phyloP scores from a whole-genome alignment of 2,329 filamentous ascomycete species.

The Hymenoscyphus linearis region DNA sequence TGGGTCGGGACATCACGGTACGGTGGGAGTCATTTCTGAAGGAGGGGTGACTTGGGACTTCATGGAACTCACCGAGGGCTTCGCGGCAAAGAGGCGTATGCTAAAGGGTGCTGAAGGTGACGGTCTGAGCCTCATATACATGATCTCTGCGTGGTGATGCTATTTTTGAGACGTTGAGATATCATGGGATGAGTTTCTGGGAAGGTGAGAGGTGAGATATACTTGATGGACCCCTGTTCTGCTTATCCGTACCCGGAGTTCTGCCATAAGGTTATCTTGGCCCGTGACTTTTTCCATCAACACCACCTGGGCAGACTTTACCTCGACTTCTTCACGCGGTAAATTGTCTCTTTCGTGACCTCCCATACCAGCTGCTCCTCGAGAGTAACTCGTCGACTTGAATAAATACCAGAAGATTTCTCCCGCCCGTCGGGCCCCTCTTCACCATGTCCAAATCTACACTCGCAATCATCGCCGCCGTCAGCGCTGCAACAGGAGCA shows the following conservation, averaged over 20 bases:
- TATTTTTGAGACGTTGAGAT: neutral
- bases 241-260: neutral
- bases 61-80: too few species aligned
- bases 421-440: constrained; percentile 3
- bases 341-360: constrained; percentile 22
- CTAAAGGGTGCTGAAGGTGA: neutral
- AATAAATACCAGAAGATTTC: constrained; percentile 18
- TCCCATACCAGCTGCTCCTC: constrained; percentile 12
- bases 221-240: neutral
- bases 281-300: constrained; percentile 22
- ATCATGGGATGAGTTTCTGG: neutral
- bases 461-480: constrained; percentile 67
- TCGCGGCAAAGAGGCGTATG: neutral
- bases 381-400: neutral
- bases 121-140: neutral
- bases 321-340: constrained; percentile 18
- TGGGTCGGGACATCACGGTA: neutral
- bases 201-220: neutral
- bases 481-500: constrained; percentile 71
- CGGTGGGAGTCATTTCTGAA: neutral
- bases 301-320: constrained; percentile 14
- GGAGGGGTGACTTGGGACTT: neutral
- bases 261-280: neutral
- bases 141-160: neutral
- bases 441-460: constrained; percentile 71